Percentiles rank a stretch among this genome's conserved stretches.
phyloP scores from a whole-genome alignment of 1,284 basidiomycete genomes.

The Malassezia vespertilionis region DNA sequence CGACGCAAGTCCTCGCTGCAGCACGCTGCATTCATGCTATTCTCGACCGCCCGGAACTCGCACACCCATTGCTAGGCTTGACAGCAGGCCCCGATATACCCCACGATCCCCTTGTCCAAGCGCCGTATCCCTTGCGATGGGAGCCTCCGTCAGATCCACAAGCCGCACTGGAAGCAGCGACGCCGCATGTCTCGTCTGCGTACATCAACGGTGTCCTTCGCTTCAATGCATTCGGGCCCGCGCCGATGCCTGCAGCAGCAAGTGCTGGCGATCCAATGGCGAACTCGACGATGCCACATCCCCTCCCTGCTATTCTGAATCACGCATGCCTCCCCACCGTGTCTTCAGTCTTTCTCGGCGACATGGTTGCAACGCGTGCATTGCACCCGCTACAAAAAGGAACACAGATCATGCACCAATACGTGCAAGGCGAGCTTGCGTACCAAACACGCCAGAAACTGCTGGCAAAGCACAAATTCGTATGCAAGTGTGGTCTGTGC shows the following conservation, averaged over 20 bases:
- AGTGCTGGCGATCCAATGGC: conserved; percentile 19
- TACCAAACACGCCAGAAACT: conserved; percentile 30
- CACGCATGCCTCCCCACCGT: conserved; percentile 45
- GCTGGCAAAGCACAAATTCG: conserved; percentile 42
- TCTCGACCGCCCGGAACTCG: conserved; percentile 33
- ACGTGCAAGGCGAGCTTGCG: conserved; percentile 40
- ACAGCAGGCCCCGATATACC: conserved; percentile 36
- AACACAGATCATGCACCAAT: conserved; percentile 45
- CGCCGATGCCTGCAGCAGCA: conserved; percentile 25
- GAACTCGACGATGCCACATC: conserved; percentile 43
- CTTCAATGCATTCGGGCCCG: conserved; percentile 46
- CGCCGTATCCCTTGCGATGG: conserved; percentile 28
- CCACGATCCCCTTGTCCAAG: conserved; percentile 22
- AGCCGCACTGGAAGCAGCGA: not conserved
- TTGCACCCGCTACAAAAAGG: conserved; percentile 31
- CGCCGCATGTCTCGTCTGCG: conserved; percentile 15
- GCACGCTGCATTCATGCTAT: conserved; percentile 39
- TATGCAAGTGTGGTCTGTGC: conserved; percentile 36
- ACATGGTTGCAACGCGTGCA: conserved; percentile 40
- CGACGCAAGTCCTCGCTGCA: conserved; percentile 42
- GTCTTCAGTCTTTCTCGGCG: conserved; percentile 43
- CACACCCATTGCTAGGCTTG: conserved; percentile 35
- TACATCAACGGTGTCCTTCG: conserved; percentile 45
- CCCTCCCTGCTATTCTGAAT: conserved; percentile 44
- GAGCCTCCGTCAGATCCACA: not conserved